A percentile compares a stretch with the other conserved stretches of the same genome.
Evolutionary conservation across 495 filamentous ascomycete genomes (phyloP).

Genomic region (Podospora tetraspora): DNA sequence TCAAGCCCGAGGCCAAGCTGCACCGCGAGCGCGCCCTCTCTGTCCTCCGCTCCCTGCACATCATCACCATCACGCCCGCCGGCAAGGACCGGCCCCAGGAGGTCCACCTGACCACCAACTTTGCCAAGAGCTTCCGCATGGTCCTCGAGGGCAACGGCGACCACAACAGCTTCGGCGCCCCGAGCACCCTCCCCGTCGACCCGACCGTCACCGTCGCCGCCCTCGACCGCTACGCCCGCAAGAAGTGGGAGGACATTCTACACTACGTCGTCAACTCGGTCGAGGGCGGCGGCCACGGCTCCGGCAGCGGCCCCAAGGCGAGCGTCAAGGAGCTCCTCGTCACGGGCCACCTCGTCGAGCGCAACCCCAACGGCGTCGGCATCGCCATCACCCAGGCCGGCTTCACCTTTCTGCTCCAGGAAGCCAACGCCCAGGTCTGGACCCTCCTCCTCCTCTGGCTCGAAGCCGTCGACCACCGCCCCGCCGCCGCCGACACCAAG

Average conservation of each 20-base stretch:
- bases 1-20: slow-evolving; percentile 65
- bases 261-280: slow-evolving; percentile 79
- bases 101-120: slow-evolving; percentile 67
- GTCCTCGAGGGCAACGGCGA: slow-evolving; percentile 82
- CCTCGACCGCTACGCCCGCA: slow-evolving; percentile 80
- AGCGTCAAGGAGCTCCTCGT: slow-evolving; percentile 79
- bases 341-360: slow-evolving; percentile 72
- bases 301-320: slow-evolving; percentile 53
- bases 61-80: slow-evolving; percentile 57
- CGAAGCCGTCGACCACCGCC: slow-evolving; percentile 64
- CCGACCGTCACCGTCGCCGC: slow-evolving; percentile 56
- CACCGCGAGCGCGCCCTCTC: slow-evolving; percentile 77
- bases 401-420: slow-evolving; percentile 90
- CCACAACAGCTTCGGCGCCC: slow-evolving; percentile 85
- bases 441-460: slow-evolving; percentile 89
- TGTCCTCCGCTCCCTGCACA: slow-evolving; percentile 76
- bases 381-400: slow-evolving; percentile 80
- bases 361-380: slow-evolving; percentile 44
- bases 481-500: slow-evolving; percentile 25
- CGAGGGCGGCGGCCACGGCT: slow-evolving; percentile 32
- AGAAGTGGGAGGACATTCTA: slow-evolving; percentile 91
- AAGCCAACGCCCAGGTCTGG: slow-evolving; percentile 95
- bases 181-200: slow-evolving; percentile 56
- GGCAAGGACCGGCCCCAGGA: slow-evolving; percentile 55
- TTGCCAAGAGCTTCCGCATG: slow-evolving; percentile 68